phyloP scores from a whole-genome alignment of 2,329 filamentous ascomycete genomes.

The Sphaerulina vaccinii region DNA sequence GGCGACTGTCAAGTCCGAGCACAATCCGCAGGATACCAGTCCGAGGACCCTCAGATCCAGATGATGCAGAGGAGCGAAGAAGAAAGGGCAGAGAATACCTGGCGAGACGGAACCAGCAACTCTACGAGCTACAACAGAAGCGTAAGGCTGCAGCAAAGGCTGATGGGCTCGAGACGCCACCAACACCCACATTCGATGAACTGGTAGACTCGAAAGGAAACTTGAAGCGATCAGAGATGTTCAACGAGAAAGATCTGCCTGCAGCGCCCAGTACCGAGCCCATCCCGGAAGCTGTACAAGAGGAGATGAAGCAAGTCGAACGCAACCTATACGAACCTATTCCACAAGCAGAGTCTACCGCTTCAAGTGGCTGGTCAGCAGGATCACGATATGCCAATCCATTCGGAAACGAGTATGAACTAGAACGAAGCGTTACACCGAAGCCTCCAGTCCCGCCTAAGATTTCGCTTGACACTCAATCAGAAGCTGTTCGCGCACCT shows the following conservation, averaged over 20 bases:
- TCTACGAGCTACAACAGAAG: slow-evolving; percentile 36
- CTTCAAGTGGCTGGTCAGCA: slow-evolving; percentile 40
- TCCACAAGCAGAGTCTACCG: slow-evolving; percentile 20
- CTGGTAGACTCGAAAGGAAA: slow-evolving; percentile 36
- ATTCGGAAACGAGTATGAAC: slow-evolving; percentile 45
- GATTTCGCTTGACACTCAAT: slow-evolving; percentile 34
- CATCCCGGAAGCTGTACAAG: slow-evolving; percentile 19
- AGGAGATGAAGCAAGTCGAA: slow-evolving; percentile 31
- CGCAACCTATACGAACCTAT: slow-evolving; percentile 27
- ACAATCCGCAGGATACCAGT: slow-evolving; percentile 34
- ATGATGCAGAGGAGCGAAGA: slow-evolving; percentile 37
- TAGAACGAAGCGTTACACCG: slow-evolving; percentile 42
- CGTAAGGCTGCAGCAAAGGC: slow-evolving; percentile 24
- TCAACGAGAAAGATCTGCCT: slow-evolving; percentile 23
- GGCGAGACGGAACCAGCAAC: slow-evolving; percentile 36
- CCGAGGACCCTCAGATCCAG: slow-evolving; percentile 31
- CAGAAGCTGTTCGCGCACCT: slow-evolving; percentile 18
- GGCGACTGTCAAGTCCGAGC: slow-evolving; percentile 25
- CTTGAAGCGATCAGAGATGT: slow-evolving; percentile 22
- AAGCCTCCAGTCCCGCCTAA: slow-evolving; percentile 49
- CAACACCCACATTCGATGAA: slow-evolving; percentile 35
- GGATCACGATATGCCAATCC: slow-evolving; percentile 46
- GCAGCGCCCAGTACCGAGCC: slow-evolving; percentile 23
- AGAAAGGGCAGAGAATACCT: slow-evolving; percentile 39
- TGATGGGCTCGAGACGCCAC: slow-evolving; percentile 22